Percentiles rank a stretch among this genome's conserved stretches.
Evolutionary conservation across 495 filamentous ascomycete genomes (phyloP).

Genomic region (Cercophora samala): DNA sequence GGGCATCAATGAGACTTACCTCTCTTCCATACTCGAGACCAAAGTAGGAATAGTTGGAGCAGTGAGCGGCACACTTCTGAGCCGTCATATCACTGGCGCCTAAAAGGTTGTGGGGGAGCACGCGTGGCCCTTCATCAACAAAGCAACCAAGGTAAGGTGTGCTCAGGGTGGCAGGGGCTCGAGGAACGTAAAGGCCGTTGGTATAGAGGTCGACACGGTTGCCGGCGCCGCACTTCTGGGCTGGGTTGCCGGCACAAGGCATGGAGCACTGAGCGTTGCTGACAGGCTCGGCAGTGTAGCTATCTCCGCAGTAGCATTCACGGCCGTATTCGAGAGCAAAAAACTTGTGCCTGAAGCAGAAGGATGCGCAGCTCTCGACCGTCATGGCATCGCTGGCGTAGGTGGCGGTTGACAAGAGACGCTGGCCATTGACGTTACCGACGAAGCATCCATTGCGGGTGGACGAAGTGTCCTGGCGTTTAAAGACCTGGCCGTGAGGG

Average conservation of each 20-base stretch:
- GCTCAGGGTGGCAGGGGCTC: conserved; percentile 7
- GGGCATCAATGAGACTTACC: neutral
- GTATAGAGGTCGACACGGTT: conserved; percentile 49
- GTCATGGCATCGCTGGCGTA: conserved; percentile 53
- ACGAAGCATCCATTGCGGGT: conserved; percentile 20
- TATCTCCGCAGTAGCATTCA: conserved; percentile 36
- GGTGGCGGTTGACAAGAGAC: conserved; percentile 52
- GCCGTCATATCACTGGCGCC: conserved; percentile 20
- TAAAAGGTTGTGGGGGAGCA: conserved; percentile 19
- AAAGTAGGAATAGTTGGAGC: conserved; percentile 17
- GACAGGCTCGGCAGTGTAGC: conserved; percentile 13
- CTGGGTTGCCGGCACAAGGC: conserved; percentile 44
- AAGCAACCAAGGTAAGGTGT: conserved; percentile 23
- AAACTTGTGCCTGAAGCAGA: conserved; percentile 47
- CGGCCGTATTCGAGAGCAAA: conserved; percentile 29
- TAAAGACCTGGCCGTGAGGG: conserved; percentile 4
- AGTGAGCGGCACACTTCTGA: conserved; percentile 19
- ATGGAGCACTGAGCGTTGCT: conserved; percentile 43
- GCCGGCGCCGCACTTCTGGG: conserved; percentile 44
- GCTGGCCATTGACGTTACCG: conserved; percentile 31
- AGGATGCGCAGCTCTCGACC: conserved; percentile 55
- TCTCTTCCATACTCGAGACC: conserved; percentile 22
- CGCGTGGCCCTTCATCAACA: conserved; percentile 19
- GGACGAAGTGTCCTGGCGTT: conserved; percentile 11
- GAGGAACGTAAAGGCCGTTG: conserved; percentile 21